phyloP scores from a whole-genome alignment of 2,329 filamentous ascomycete species.

The Elsinoe australis region DNA sequence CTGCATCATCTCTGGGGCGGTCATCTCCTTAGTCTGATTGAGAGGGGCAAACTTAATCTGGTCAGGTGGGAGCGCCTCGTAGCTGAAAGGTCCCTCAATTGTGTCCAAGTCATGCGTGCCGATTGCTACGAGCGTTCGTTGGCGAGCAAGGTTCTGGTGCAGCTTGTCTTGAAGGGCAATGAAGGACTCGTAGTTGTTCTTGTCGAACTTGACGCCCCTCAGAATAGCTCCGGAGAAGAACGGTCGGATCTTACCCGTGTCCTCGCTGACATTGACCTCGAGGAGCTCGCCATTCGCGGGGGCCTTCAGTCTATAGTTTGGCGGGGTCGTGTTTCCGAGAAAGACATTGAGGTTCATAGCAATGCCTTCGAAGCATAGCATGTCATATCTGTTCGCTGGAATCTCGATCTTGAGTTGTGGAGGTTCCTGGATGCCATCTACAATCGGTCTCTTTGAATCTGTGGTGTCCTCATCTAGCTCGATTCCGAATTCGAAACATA shows the following conservation, averaged over 20 bases:
- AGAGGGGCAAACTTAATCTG: constrained; percentile 85
- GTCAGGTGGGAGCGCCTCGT: constrained; percentile 85
- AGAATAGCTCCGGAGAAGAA: constrained; percentile 85
- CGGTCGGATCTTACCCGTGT: constrained; percentile 71
- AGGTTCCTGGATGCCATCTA: constrained; percentile 73
- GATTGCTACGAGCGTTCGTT: constrained; percentile 90
- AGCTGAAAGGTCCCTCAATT: constrained; percentile 88
- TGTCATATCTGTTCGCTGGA: constrained; percentile 85
- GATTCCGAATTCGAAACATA: constrained; percentile 98
- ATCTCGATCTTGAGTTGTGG: constrained; percentile 97
- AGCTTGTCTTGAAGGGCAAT: constrained; percentile 96
- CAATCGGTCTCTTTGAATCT: constrained; percentile 61
- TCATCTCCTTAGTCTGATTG: constrained; percentile 86
- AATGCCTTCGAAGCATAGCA: constrained; percentile 97
- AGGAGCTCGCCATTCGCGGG: constrained; percentile 67
- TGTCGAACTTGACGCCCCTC: constrained; percentile 82
- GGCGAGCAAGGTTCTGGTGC: constrained; percentile 88
- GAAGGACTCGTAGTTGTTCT: constrained; percentile 92
- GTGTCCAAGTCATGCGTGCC: constrained; percentile 96
- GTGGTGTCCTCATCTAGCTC: constrained; percentile 95
- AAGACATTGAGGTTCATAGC: constrained; percentile 95
- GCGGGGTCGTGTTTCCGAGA: constrained; percentile 64
- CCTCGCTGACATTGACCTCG: constrained; percentile 69
- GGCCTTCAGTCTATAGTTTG: constrained; percentile 69
- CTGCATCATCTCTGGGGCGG: constrained; percentile 78